These are phyloP conservation scores for Phytophthora europaea DNA, from an alignment of 352 stramenopile species.

Conservation along the genomic window DNA sequence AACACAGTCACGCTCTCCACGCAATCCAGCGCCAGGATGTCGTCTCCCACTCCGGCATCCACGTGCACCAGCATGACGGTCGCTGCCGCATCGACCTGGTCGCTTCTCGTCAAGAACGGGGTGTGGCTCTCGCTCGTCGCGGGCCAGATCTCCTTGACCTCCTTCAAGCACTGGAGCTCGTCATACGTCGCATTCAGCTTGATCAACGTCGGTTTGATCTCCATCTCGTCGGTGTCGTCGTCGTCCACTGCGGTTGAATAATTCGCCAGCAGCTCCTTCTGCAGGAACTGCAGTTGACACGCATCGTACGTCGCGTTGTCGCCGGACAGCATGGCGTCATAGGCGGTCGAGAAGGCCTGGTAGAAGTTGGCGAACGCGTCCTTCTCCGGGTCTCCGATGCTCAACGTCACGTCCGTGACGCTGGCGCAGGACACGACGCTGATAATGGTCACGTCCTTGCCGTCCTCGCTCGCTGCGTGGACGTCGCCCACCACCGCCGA, in stretches of 20 bases:
- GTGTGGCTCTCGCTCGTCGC: constrained; percentile 57
- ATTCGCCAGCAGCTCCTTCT: constrained; percentile 63
- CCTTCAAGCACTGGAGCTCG: constrained; percentile 55
- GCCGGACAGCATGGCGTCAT: constrained; percentile 69
- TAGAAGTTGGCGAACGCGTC: constrained; percentile 70
- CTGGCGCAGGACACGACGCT: constrained; percentile 58
- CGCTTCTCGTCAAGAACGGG: constrained; percentile 75
- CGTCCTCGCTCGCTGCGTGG: constrained; percentile 41
- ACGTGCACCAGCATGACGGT: constrained; percentile 76
- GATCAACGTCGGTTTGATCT: constrained; percentile 66
- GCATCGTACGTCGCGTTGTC: constrained; percentile 64
- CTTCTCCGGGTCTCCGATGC: constrained; percentile 50
- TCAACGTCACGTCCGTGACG: constrained; percentile 54
- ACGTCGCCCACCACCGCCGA: constrained; percentile 39
- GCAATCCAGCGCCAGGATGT: constrained; percentile 58
- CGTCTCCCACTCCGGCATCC: constrained; percentile 48
- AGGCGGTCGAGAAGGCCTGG: constrained; percentile 62
- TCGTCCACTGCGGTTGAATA: constrained; percentile 40
- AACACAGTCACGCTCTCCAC: constrained; percentile 61
- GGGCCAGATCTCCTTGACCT: constrained; percentile 60
- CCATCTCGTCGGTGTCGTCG: constrained; percentile 23
- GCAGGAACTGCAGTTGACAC: constrained; percentile 75
- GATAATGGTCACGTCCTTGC: constrained; percentile 64
- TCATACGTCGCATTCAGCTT: constrained; percentile 49
- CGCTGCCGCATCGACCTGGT: constrained; percentile 46